Evolutionary conservation across 2,329 filamentous ascomycete species (phyloP), one percentile per base, ranked within the genome.

Genomic region (Zymoseptoria pseudotritici): DNA sequence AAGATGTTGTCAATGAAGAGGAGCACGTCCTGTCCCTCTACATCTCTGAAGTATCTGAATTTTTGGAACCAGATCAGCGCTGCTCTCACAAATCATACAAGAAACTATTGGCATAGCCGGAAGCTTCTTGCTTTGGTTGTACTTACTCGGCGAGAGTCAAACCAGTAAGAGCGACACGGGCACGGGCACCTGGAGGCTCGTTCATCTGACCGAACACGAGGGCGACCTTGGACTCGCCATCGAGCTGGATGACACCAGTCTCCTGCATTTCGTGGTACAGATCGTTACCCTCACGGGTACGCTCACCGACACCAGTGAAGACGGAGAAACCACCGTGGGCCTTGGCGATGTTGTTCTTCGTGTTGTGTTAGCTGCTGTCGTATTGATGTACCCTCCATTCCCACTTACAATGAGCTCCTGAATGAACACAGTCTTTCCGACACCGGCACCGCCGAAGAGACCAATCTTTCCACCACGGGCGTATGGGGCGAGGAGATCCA

Each of bases 191-290:
- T 67, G 94, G 94, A 78, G 94, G 94, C 85, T 99, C 94, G 87
- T 99, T 99, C 94, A 99, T 99, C 86, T 99, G 94, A 86, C 94
- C 94, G 83, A 99, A 99, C 71, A 99, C 94, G 71, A 99, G 84
- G 67, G 94, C 91, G 83, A 97, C 94, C 89, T 99, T 99, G 79
- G 94, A 97, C 75, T 97, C 93, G 80, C 94, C 94, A 69, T 99
- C 94, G 70, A 99, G 91, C 81, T 99, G 87, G 81, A 99, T 99
- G 86, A 99, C 94, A 76, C 90, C 91, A 71, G 94, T 99, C 84
- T 99, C 93, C 85, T 97, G 94, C 94, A 99, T 99, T 87, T 99
- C 94, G 83, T 99, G 93, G 89, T 99, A 99, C 85, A 99, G 81
- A 88, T 99, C 94, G 87, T 99, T 99, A 86, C 94, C 94, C 88